Percentiles rank a stretch among this genome's conserved stretches.
These are phyloP conservation scores for Senna siamea DNA, from an alignment of 306 rosid species.

Conservation along the genomic window DNA sequence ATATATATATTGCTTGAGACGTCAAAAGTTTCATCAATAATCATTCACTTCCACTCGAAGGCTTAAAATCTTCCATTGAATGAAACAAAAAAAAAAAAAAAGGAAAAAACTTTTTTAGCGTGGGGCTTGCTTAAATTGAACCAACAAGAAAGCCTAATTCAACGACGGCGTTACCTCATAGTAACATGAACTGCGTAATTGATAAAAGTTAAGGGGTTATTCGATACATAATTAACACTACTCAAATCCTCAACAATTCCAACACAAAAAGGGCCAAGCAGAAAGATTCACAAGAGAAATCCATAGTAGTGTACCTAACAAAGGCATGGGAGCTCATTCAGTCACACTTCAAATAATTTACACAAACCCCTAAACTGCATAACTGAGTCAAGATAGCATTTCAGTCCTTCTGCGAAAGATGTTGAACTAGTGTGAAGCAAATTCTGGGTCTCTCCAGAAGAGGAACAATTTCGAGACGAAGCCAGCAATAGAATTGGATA, in stretches of 20 bases:
- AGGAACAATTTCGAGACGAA: neutral
- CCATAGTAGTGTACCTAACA: slow-evolving; percentile 53
- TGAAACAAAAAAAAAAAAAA: no score
- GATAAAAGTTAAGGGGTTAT: neutral
- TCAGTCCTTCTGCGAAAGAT: neutral
- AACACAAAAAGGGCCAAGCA: neutral
- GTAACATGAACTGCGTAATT: neutral
- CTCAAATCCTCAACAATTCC: neutral
- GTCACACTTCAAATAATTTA: slow-evolving; percentile 26
- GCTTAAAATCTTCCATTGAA: neutral
- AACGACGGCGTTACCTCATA: neutral
- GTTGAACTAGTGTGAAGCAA: neutral
- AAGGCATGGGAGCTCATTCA: slow-evolving; percentile 96
- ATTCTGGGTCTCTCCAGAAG: neutral
- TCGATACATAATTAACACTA: no score
- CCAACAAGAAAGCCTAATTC: neutral
- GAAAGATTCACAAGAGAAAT: neutral
- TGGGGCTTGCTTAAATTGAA: neutral
- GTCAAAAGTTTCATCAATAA: neutral
- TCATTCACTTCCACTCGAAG: neutral
- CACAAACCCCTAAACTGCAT: slow-evolving; percentile 16
- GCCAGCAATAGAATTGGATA: neutral
- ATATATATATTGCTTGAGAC: neutral
- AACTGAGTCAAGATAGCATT: neutral
- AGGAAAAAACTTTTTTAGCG: neutral